A percentile compares a stretch with the other conserved stretches of the same genome.
These are phyloP conservation scores for Vigna reflexopilosa DNA, from an alignment of 306 rosid genomes.

Conservation along the genomic window DNA sequence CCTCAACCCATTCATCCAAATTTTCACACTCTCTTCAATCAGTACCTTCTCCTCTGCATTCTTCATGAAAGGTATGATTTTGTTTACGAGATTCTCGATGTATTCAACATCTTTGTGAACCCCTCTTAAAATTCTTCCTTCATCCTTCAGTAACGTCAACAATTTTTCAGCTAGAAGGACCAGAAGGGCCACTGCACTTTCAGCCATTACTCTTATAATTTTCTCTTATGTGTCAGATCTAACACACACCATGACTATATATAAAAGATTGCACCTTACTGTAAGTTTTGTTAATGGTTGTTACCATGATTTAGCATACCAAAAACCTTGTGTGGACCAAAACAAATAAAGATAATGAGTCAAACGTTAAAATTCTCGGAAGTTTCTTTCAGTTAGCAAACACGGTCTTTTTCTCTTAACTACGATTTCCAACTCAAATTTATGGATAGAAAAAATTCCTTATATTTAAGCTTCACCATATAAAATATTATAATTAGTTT, in stretches of 20 bases:
- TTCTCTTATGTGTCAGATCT: neutral
- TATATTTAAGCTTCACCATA: too few species aligned
- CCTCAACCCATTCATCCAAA: neutral
- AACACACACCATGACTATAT: neutral
- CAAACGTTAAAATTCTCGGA: too few species aligned
- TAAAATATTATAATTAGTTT: too few species aligned
- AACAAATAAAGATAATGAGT: neutral
- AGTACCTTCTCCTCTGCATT: conserved; percentile 8
- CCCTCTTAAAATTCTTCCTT: neutral
- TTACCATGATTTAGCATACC: too few species aligned
- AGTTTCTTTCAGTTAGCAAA: too few species aligned
- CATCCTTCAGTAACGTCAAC: neutral
- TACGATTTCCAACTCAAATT: too few species aligned
- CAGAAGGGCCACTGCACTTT: neutral
- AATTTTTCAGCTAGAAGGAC: neutral
- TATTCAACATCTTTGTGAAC: neutral
- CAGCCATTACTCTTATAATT: conserved; percentile 12
- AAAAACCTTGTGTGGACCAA: neutral
- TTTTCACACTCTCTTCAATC: neutral
- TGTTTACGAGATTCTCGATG: neutral
- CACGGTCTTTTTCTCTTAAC: too few species aligned
- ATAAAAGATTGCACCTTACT: too few species aligned
- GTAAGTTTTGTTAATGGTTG: neutral
- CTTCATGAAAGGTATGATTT: neutral
- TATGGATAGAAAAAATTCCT: too few species aligned